These are phyloP conservation scores for Protea cynaroides DNA, from an alignment of 164 flowering plant species.

Conservation along the genomic window DNA sequence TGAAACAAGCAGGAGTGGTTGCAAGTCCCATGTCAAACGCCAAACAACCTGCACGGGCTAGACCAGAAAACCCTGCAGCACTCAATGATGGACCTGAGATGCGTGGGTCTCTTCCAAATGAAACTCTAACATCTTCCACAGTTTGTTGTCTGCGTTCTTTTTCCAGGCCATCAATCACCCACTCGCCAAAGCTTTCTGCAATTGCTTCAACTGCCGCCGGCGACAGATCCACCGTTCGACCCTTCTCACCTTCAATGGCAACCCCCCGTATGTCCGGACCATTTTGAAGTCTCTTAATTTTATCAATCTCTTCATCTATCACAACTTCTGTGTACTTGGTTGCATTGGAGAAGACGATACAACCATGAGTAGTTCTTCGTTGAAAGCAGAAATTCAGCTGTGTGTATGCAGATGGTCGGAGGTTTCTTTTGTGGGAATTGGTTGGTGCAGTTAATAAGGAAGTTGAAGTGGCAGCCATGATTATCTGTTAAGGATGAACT, in stretches of 20 bases:
- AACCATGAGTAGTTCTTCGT: not conserved
- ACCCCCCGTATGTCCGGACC: conserved; percentile 93
- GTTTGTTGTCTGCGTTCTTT: conserved; percentile 14
- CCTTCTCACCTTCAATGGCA: conserved; percentile 81
- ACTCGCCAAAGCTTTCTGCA: conserved; percentile 85
- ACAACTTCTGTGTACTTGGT: conserved; percentile 34
- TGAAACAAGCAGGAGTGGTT: conserved; percentile 95
- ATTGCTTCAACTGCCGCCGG: conserved; percentile 78
- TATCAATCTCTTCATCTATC: conserved; percentile 63
- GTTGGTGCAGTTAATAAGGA: conserved; percentile 17
- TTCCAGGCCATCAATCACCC: conserved; percentile 42
- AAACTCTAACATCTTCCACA: conserved; percentile 40
- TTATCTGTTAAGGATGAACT: too few species aligned
- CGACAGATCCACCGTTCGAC: conserved; percentile 64
- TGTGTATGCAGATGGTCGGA: too few species aligned
- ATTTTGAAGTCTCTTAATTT: conserved; percentile 73
- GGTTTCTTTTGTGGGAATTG: conserved; percentile 10
- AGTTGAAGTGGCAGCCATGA: conserved; percentile 36
- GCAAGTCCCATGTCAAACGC: conserved; percentile 87
- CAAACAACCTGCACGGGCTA: conserved; percentile 63
- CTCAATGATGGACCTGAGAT: conserved; percentile 56
- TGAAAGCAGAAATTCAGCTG: conserved; percentile 12
- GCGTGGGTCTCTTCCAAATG: conserved; percentile 79
- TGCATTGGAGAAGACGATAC: conserved; percentile 14
- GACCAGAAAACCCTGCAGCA: conserved; percentile 64